phyloP scores from a whole-genome alignment of 176 grass and related monocot species.

The Triticum monococcum region DNA sequence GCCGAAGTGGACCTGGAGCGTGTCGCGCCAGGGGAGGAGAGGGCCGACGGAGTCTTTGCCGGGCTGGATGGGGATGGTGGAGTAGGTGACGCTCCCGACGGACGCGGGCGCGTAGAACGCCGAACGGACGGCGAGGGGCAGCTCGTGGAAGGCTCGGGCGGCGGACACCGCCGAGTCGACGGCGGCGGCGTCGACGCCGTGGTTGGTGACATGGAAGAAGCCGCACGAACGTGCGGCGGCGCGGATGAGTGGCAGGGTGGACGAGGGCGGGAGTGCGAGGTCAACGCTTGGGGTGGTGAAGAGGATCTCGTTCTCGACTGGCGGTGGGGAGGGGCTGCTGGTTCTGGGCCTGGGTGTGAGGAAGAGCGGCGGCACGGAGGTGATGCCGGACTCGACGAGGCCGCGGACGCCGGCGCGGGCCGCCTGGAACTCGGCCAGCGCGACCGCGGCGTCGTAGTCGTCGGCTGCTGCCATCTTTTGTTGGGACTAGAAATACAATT shows the following conservation, averaged over 20 bases:
- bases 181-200: constrained; percentile 24
- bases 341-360: background rate
- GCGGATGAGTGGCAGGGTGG: constrained; percentile 18
- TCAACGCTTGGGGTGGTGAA: constrained; percentile 12
- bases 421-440: constrained; percentile 21
- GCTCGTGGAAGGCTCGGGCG: constrained; percentile 46
- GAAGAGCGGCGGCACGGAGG: constrained; percentile 23
- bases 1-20: constrained; percentile 32
- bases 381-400: constrained; percentile 45
- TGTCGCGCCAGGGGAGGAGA: constrained; percentile 38
- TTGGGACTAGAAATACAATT: too few relatives aligned
- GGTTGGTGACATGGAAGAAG: constrained; percentile 51
- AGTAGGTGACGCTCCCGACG: constrained; percentile 29
- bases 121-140: constrained; percentile 11
- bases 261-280: constrained; percentile 15
- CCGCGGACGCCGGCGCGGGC: constrained; percentile 39
- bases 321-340: background rate
- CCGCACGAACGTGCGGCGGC: constrained; percentile 37
- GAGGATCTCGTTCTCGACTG: background rate
- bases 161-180: constrained; percentile 30
- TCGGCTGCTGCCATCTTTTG: constrained; percentile 1
- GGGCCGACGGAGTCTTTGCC: background rate
- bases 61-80: constrained; percentile 24
- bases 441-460: background rate
- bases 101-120: constrained; percentile 23